Evolutionary conservation across 768 basidiomycete species (phyloP).

Genomic region (Amanita fuliginea): DNA sequence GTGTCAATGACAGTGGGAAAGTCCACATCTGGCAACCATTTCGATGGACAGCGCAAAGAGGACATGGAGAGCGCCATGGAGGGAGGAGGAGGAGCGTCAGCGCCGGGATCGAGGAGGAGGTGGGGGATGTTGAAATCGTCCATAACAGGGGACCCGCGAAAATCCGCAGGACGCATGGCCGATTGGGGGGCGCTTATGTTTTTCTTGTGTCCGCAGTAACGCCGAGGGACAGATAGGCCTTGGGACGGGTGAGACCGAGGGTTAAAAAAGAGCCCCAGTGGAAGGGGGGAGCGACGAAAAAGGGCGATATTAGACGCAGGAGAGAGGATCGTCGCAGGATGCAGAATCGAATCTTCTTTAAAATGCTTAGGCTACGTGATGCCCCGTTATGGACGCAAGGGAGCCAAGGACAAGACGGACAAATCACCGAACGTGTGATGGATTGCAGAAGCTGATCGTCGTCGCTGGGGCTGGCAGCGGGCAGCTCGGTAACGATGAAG

Average conservation of each 20-base stretch:
- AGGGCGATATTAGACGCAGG: constrained; percentile 3
- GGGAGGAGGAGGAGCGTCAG: no score
- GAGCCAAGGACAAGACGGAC: background rate
- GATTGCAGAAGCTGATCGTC: constrained; percentile 8
- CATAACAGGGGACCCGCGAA: constrained; percentile 1
- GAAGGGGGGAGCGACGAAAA: no score
- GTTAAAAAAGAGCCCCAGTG: constrained; percentile 4
- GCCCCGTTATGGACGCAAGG: constrained; percentile 2
- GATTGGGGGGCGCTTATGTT: background rate
- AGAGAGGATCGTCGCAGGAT: constrained; percentile 18
- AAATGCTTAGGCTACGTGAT: constrained; percentile 1
- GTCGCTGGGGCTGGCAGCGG: background rate
- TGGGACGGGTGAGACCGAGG: constrained; percentile 7
- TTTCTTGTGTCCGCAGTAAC: constrained; percentile 6
- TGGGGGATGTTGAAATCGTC: background rate
- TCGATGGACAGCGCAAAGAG: background rate
- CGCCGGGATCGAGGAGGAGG: no score
- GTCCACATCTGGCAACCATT: background rate
- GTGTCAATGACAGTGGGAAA: constrained; percentile 13
- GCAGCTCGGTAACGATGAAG: background rate
- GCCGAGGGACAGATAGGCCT: constrained; percentile 12
- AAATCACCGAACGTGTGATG: background rate
- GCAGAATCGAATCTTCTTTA: constrained; percentile 9
- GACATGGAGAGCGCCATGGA: constrained; percentile 2
- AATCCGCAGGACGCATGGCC: constrained; percentile 2